Base-by-base conservation (phyloP, 139 green algal species). In the Chlamydomonas urium region DNA sequence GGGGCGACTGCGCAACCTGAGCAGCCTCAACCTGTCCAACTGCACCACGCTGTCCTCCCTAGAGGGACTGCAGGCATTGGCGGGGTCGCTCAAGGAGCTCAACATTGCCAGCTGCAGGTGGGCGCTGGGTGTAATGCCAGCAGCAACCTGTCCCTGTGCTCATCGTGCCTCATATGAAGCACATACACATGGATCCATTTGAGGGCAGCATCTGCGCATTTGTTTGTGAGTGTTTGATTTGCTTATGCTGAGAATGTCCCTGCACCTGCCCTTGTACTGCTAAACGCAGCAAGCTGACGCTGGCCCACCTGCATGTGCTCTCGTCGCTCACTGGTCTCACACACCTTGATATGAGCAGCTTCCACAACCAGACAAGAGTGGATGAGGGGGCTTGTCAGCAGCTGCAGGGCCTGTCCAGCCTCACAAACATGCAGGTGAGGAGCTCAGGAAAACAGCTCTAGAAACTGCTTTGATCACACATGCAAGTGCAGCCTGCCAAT, bases 331-430 rank as follows among this genome's bases (percentile, higher is more conserved):
- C 33, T 6, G 60, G 33, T 24, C 60, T 67, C 33, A 21, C 17
- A 14, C 21, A 14, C 5, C 29, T 67, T 6, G 60, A 67, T 21
- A 67, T 67, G 60, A 67, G 60, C 60, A 21, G 23, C 17, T n/a
- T 67, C 17, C 60, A 21, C 10, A 67, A 47, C 32, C 32, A n/a
- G n/a, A n/a, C n/a, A n/a, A n/a, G n/a, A n/a, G n/a, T n/a, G n/a
- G n/a, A n/a, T n/a, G 33, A 45, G 33, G 32, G 21, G 60, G 5
- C 33, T 4, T 45, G 60, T 24, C 60, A 29, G 17, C 60, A 42
- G 60, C 60, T 67, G 32, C 33, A 26, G 17, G 21, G 32, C 14
- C 60, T 67, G 14, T 67, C 60, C 10, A 32, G 32, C 14, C 33
- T 67, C 32, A 37, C 60, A 8, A 42, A 45, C 32, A 14, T 67